Percentiles rank a stretch among this genome's conserved stretches.
Evolutionary conservation across 306 rosid genomes (phyloP).

Genomic region (Cicer arietinum): DNA sequence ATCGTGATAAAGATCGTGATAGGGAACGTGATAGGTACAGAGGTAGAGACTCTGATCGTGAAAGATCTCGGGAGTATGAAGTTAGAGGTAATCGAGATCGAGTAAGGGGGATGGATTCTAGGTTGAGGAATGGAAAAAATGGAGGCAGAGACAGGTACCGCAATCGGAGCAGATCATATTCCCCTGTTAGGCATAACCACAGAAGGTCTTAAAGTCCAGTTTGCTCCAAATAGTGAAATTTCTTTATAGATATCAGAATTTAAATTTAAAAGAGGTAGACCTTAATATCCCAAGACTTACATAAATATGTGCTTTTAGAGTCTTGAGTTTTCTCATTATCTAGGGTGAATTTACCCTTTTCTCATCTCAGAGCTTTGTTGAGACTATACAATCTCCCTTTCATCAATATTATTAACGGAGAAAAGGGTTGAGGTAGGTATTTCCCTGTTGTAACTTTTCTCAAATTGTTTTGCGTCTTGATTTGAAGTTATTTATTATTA

Average conservation of each 20-base stretch:
- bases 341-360: slow-evolving; percentile 74
- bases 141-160: slow-evolving; percentile 79
- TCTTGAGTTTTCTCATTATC: slow-evolving; percentile 63
- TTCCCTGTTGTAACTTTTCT: slow-evolving; percentile 60
- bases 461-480: slow-evolving; percentile 51
- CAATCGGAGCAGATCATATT: slow-evolving; percentile 87
- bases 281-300: slow-evolving; percentile 70
- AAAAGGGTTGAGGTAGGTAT: slow-evolving; percentile 97
- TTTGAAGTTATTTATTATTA: slow-evolving; percentile 48
- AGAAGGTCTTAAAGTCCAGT: slow-evolving; percentile 81
- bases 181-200: slow-evolving; percentile 76
- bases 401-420: slow-evolving; percentile 80
- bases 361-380: slow-evolving; percentile 92
- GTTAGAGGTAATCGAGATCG: slow-evolving; percentile 80
- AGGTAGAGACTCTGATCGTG: slow-evolving; percentile 75
- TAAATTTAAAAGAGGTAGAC: slow-evolving; percentile 89
- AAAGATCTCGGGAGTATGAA: slow-evolving; percentile 72
- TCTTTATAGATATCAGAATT: slow-evolving; percentile 81
- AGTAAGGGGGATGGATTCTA: slow-evolving; percentile 73
- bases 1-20: slow-evolving; percentile 70
- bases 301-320: slow-evolving; percentile 72
- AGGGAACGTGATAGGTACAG: slow-evolving; percentile 79
- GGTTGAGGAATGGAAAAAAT: slow-evolving; percentile 83
- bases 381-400: slow-evolving; percentile 82
- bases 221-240: slow-evolving; percentile 67